These are phyloP conservation scores for Corylus avellana DNA, from an alignment of 306 rosid species.

Conservation along the genomic window DNA sequence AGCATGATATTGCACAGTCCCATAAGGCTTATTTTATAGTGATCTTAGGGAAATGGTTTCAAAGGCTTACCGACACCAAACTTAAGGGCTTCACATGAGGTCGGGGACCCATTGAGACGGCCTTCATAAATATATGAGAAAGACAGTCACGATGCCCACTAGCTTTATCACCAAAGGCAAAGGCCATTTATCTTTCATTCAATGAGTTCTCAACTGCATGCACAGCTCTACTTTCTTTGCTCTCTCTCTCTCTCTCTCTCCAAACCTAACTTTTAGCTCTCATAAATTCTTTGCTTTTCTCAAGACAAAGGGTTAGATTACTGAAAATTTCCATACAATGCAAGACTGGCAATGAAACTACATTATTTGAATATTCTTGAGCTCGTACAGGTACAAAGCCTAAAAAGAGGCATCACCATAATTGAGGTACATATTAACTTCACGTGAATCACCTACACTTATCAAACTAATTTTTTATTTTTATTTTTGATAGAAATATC, in stretches of 20 bases:
- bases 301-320: background rate
- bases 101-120: constrained; percentile 33
- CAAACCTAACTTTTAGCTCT: constrained; percentile 51
- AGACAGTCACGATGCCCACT: constrained; percentile 45
- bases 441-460: constrained; percentile 20
- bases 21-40: constrained; percentile 46
- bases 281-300: constrained; percentile 47
- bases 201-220: constrained; percentile 55
- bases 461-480: background rate
- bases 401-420: constrained; percentile 1
- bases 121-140: constrained; percentile 24
- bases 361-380: background rate
- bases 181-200: constrained; percentile 40
- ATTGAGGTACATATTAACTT: constrained; percentile 1
- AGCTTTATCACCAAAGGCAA: background rate
- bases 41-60: background rate
- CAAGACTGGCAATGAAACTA: constrained; percentile 1
- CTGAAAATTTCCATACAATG: background rate
- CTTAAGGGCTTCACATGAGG: constrained; percentile 67
- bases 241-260: constrained; percentile 33
- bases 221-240: constrained; percentile 23
- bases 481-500: background rate
- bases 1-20: background rate
- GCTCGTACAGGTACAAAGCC: constrained; percentile 14
- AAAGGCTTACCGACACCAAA: constrained; percentile 49